Evolutionary conservation across 208 protist species (phyloP), one percentile per base, ranked within the genome.

Genomic region (Leishmania turanica): DNA sequence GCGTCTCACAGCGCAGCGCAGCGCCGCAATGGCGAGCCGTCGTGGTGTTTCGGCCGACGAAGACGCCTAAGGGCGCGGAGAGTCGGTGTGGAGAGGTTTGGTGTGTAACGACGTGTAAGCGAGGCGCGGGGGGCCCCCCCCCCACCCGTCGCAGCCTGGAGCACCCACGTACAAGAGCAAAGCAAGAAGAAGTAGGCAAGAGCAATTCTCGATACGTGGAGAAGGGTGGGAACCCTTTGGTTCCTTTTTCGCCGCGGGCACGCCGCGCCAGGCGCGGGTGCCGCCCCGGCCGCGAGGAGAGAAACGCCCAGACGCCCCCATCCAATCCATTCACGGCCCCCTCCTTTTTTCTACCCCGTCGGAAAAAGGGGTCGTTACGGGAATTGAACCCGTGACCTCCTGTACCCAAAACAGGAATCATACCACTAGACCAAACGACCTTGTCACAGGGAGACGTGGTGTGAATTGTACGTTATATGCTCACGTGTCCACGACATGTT

Each of bases 391-490:
- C 94, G 90, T 95, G 94, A 95, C 94, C 92, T 96, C 92, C 92
- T 96, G 94, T 93, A 97, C 92, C 92, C 94, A 94, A 97, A 97
- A 92, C 94, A 96, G 92, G 92, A 95, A 96, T 96, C 92, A 96
- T 97, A 93, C 94, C 94, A 97, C 94, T 97, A 96, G 92, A 96
- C 94, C 92, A 97, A 96, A 89, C 92, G 94, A 92, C 94, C 94
- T 34, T 68, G 60, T 24, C 2, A 19, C 0, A 4, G 0, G 19
- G 17, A 72, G 8, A 8, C 17, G 2, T 3, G 15, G 34, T 2
- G 1, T 34, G 0, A n/a, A 49, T 1, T 0, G 8, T 65, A 31
- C 0, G 40, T 9, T 17, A 51, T 15, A 15, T 6, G 5, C 2
- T 42, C 1, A 9, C 21, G 1, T 7, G 0, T 6, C 17, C 6